Percentiles rank a stretch among this genome's conserved stretches.
phyloP scores from a whole-genome alignment of 2,329 filamentous ascomycete species.

The Fonsecaea pugnacius region DNA sequence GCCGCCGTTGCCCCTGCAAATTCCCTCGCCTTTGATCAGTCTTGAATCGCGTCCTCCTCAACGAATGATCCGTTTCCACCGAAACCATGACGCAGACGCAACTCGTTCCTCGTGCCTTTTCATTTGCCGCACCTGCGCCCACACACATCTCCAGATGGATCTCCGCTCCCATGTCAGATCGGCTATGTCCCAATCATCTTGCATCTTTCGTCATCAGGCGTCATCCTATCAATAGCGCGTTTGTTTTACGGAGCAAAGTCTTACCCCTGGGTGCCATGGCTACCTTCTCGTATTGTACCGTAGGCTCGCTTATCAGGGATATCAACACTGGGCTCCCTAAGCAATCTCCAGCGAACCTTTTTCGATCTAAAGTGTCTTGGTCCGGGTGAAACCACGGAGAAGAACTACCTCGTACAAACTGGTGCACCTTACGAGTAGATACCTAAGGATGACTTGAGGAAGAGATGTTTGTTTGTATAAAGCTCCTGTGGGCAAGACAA shows the following conservation, averaged over 20 bases:
- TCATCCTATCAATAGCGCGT: neutral
- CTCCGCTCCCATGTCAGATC: neutral
- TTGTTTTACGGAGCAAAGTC: neutral
- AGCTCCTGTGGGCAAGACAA: neutral
- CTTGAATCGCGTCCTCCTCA: slow-evolving; percentile 2
- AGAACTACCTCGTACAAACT: neutral
- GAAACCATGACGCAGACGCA: neutral
- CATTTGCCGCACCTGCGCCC: neutral
- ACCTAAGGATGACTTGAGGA: neutral
- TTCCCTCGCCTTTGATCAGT: slow-evolving; percentile 6
- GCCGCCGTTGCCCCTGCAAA: slow-evolving; percentile 11
- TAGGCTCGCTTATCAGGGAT: neutral
- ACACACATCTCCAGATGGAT: neutral
- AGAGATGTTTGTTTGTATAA: slow-evolving; percentile 2
- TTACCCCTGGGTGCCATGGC: neutral
- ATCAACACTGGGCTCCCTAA: neutral
- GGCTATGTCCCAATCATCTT: neutral
- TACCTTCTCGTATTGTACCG: neutral
- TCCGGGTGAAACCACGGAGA: neutral
- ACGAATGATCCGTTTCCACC: neutral
- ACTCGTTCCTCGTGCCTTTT: neutral
- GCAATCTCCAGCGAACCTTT: neutral
- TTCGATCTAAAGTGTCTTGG: neutral
- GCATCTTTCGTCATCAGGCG: neutral
- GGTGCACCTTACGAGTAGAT: no score